Base-by-base conservation (phyloP, 768 basidiomycete species). In the Tulasnella sp. region DNA sequence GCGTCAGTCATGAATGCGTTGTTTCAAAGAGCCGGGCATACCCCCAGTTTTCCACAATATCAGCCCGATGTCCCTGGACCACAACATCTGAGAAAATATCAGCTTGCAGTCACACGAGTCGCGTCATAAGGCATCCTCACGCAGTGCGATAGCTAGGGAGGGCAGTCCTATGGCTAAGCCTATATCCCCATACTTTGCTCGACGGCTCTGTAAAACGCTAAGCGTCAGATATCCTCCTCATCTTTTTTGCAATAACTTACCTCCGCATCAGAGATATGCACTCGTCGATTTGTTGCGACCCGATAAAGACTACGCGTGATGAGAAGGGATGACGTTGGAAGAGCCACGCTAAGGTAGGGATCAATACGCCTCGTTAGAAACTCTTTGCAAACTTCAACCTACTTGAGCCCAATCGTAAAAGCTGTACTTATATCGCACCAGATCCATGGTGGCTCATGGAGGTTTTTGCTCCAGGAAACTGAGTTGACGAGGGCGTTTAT, bases 351-450 rank as follows among this genome's bases (percentile, higher is more conserved):
- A 0, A 12, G 22, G 22, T 1, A 9, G n/a, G 17, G 5, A 40
- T 65, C 6, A 65, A 26, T 26, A 0, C n/a, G 64, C 14, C n/a
- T n/a, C 35, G 1, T 7, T n/a, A 8, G 22, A 26, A 9, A n/a
- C n/a, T n/a, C 4, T n/a, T 19, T 22, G n/a, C n/a, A n/a, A n/a
- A n/a, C n/a, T n/a, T n/a, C n/a, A n/a, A n/a, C 69, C 22, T 32
- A 70, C 69, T 47, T 70, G 4, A 84, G 80, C 3, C 84, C 87
- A 12, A 88, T 78, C 34, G 84, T 77, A 14, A 91, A 74, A 73
- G 85, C 86, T 6, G 88, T 86, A 19, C 90, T 81, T 41, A 94
- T 87, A 77, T 94, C 92, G 77, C 92, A 94, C 90, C 90, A 94
- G 8, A 86, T 82, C 0, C 86, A 82, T 16, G 80, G 81, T 62